Base-by-base conservation (phyloP, 2,329 filamentous ascomycete genomes). In the Ceratocystis huliohia region DNA sequence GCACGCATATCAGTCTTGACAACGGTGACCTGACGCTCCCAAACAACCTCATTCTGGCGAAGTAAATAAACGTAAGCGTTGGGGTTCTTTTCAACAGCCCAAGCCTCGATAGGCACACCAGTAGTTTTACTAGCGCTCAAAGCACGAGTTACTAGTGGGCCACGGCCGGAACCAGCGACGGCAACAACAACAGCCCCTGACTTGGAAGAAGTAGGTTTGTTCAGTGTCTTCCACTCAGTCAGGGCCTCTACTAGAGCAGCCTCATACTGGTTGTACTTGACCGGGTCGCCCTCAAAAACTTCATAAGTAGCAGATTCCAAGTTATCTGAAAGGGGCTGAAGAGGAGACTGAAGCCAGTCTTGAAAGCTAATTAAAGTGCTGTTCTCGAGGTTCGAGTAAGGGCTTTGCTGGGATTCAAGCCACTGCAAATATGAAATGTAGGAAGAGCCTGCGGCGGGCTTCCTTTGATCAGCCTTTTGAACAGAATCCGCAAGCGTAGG, bases 191-290 rank as follows among this genome's bases (percentile, higher is more conserved):
- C 86, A 3, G 84, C 82, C 20, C 86, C 87, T 61, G 84, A 81
- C 8, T 82, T 80, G 13, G 87, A 87, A 3, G 88, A 91, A 0
- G 87, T 89, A 0, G 91, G 86, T 73, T 90, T 91, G 41, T 83
- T 80, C 67, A 89, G 81, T 46, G 80, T 77, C 67, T 81, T 81
- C 87, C 94, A 95, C 72, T 97, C 92, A 13, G 78, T 81, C 69
- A 99, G 80, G 0, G 94, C 93, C 70, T 89, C 84, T 3, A 84
- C 84, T 66, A 95, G 88, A 15, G 94, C 94, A 59, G 82, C 81
- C 74, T 97, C 91, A 74, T 99, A 99, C 81, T 93, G 95, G 70
- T 91, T 86, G 74, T 99, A 99, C 76, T 99, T 99, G 76, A 99
- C 89, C 0, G 94, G 94, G 70, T 99, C 95, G 71, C 95, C 95